These are phyloP conservation scores for Barnettozyma siamensis DNA, from an alignment of 805 yeast genomes.

Conservation along the genomic window DNA sequence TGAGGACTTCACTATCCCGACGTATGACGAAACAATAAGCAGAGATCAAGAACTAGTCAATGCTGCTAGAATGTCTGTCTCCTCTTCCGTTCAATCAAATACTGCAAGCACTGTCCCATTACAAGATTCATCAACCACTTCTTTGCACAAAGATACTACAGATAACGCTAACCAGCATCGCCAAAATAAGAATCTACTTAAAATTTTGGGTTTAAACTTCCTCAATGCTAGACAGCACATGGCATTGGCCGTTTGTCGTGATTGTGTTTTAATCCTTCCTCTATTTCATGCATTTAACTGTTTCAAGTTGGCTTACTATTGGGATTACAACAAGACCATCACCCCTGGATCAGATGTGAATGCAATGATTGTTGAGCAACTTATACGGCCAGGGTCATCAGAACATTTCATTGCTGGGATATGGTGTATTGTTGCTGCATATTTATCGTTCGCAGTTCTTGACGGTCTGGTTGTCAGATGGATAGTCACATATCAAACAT, in stretches of 20 bases:
- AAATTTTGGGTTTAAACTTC: conserved; percentile 62
- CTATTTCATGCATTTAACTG: conserved; percentile 46
- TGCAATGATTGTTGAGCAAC: background rate
- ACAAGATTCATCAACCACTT: background rate
- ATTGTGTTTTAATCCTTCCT: conserved; percentile 68
- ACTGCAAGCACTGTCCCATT: background rate
- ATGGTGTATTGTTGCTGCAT: conserved; percentile 92
- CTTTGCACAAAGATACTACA: background rate
- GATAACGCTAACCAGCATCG: conserved; percentile 8
- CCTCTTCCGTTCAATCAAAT: conserved; percentile 4
- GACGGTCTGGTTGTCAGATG: conserved; percentile 91
- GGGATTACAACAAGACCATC: conserved; percentile 1
- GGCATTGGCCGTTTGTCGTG: conserved; percentile 71
- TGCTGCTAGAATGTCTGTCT: conserved; percentile 4
- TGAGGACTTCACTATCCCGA: conserved; percentile 9
- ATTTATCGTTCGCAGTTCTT: conserved; percentile 73
- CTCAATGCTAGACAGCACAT: conserved; percentile 73
- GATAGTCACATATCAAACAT: conserved; percentile 84
- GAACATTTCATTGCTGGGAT: conserved; percentile 78
- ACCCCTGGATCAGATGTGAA: background rate
- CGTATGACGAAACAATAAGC: conserved; percentile 11
- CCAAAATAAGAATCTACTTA: conserved; percentile 28
- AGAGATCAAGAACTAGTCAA: conserved; percentile 5
- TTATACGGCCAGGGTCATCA: conserved; percentile 61
- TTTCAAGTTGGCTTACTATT: conserved; percentile 22